Conservation (phyloP, 495 filamentous ascomycete species). For the Neurospora sp. region DNA sequence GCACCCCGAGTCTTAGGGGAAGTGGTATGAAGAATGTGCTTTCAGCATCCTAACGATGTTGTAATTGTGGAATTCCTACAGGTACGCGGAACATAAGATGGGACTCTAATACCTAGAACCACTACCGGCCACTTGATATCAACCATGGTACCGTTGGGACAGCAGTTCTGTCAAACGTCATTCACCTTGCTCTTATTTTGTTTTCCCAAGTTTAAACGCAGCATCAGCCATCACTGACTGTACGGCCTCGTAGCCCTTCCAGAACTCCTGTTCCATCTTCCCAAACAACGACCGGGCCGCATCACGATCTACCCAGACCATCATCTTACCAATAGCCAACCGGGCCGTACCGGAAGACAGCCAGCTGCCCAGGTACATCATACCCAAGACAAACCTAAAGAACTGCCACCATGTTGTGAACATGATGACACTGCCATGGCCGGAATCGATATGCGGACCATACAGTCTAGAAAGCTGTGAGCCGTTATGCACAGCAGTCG, state of each 20-base stretch:
- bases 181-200: neutral
- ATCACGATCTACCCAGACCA: neutral
- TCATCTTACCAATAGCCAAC: neutral
- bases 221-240: neutral
- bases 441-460: neutral
- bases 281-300: neutral
- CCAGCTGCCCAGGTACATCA: neutral
- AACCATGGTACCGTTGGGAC: neutral
- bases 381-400: neutral
- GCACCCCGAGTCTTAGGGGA: neutral
- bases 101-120: neutral
- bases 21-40: neutral
- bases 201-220: neutral
- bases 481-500: conserved; percentile 1
- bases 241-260: neutral
- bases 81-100: neutral
- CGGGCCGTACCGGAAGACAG: neutral
- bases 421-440: neutral
- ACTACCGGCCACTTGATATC: neutral
- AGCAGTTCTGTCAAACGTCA: neutral
- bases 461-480: neutral
- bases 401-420: conserved; percentile 4
- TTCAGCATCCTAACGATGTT: neutral
- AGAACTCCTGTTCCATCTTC: neutral
- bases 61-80: neutral